Conservation (phyloP, 805 yeast genomes). For the Isabelozyma gotoi region DNA sequence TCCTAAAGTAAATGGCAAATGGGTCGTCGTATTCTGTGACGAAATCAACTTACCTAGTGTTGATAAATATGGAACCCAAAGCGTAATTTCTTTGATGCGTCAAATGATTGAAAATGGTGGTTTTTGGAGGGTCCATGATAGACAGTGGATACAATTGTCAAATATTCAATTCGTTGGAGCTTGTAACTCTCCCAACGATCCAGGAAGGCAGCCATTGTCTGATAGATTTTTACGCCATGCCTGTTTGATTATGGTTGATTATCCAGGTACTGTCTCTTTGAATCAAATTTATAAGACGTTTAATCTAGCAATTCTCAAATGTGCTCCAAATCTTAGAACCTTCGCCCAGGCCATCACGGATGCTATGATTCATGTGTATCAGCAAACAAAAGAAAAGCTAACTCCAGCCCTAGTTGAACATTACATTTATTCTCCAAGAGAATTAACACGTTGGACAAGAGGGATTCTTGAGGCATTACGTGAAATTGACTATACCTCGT, state of each 20-base stretch:
- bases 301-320: constrained; percentile 53
- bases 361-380: constrained; percentile 69
- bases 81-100: constrained; percentile 67
- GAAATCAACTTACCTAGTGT: constrained; percentile 80
- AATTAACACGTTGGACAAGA: constrained; percentile 80
- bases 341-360: constrained; percentile 51
- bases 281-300: constrained; percentile 65
- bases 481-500: constrained; percentile 29
- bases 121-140: constrained; percentile 65
- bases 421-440: constrained; percentile 85
- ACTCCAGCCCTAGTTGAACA: constrained; percentile 45
- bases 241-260: constrained; percentile 68
- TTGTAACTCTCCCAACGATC: constrained; percentile 84
- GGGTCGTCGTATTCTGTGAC: constrained; percentile 86
- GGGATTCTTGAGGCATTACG: constrained; percentile 61
- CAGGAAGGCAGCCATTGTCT: constrained; percentile 63
- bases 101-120: constrained; percentile 74
- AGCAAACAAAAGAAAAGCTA: constrained; percentile 41
- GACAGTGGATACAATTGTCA: constrained; percentile 64
- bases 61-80: constrained; percentile 74
- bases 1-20: constrained; percentile 62
- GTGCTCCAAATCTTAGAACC: constrained; percentile 60
- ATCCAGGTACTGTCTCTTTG: constrained; percentile 68
- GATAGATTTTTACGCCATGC: constrained; percentile 67
- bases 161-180: constrained; percentile 90